Evolutionary conservation across 768 basidiomycete genomes (phyloP), one percentile per base, ranked within the genome.

Genomic region (Dioszegia crocea): DNA sequence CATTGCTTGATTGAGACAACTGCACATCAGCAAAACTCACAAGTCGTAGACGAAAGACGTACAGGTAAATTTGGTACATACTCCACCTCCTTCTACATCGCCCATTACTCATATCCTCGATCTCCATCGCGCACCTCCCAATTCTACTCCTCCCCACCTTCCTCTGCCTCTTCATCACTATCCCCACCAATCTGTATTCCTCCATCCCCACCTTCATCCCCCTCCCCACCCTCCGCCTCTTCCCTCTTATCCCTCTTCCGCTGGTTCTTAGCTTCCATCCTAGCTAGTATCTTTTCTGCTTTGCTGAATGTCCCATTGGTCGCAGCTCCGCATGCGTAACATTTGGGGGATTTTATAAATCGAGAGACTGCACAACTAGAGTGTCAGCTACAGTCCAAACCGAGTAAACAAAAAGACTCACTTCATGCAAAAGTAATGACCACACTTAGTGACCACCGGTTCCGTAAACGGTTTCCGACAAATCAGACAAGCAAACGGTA

Each of bases 401-500:
- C 47, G 39, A 52, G 16, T 19, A 39, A 45, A 14, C 24, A 24
- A 31, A 29, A 40, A 45, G 33, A 40, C 76, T 75, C 68, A 77
- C 41, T 87, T 83, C 48, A 88, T 89, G 77, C 92, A 94, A 76
- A 90, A 98, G 79, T 94, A 97, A 77, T 98, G 96, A 3, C 88
- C 90, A 78, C 96, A 99, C 53, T 90, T 87, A 39, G 96, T 98
- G 48, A 91, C 91, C 60, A 99, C 84, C 17, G 96, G 94, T 67
- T 96, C 91, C 12, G 87, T 92, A 78, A 92, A 98, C 53, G 86
- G 87, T 70, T 96, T 88, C 58, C 94, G 86, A 77, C 96, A 97
- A 64, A 99, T 87, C 68, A 97, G 83, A 79, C 96, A 99, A n/a
- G 96, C 94, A 76, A 98, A 99, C 4, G 96, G 96, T 50, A 98